Evolutionary conservation across 805 yeast genomes (phyloP).

Genomic region (Diddensiella santjacobensis): DNA sequence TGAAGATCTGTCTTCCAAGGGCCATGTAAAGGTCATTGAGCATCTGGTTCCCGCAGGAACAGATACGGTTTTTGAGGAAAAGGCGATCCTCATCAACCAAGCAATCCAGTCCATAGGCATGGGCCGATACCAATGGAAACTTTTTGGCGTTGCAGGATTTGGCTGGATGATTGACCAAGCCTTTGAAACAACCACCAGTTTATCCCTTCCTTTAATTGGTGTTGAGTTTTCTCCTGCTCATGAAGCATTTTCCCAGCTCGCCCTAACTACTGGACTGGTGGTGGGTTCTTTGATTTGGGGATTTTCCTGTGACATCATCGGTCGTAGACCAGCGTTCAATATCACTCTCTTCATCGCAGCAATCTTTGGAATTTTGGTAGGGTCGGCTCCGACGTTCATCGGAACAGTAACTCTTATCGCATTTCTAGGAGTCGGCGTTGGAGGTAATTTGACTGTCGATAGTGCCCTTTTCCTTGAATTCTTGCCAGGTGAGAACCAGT

Average conservation of each 20-base stretch:
- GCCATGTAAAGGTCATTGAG: neutral
- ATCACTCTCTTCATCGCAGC: slow-evolving; percentile 46
- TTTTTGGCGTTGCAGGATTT: slow-evolving; percentile 48
- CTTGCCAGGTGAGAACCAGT: slow-evolving; percentile 47
- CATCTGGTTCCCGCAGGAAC: slow-evolving; percentile 10
- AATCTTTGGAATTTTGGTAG: slow-evolving; percentile 48
- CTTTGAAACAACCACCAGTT: slow-evolving; percentile 43
- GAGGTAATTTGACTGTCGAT: slow-evolving; percentile 53
- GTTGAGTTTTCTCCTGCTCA: slow-evolving; percentile 40
- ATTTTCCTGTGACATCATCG: slow-evolving; percentile 50
- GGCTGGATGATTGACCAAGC: slow-evolving; percentile 53
- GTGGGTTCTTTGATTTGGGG: slow-evolving; percentile 55
- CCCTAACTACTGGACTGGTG: slow-evolving; percentile 40
- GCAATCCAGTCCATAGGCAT: slow-evolving; percentile 7
- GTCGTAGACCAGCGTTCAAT: slow-evolving; percentile 51
- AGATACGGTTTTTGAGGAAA: slow-evolving; percentile 9
- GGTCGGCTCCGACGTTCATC: slow-evolving; percentile 47
- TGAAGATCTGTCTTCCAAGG: neutral
- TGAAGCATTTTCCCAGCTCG: slow-evolving; percentile 18
- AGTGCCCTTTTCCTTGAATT: slow-evolving; percentile 51
- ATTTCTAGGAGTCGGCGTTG: slow-evolving; percentile 42
- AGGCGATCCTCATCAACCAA: slow-evolving; percentile 4
- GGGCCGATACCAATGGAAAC: slow-evolving; percentile 40
- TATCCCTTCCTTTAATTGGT: slow-evolving; percentile 43
- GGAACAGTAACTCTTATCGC: slow-evolving; percentile 48